Evolutionary conservation across 257 asterid species (phyloP).

Genomic region (Mentha longifolia): DNA sequence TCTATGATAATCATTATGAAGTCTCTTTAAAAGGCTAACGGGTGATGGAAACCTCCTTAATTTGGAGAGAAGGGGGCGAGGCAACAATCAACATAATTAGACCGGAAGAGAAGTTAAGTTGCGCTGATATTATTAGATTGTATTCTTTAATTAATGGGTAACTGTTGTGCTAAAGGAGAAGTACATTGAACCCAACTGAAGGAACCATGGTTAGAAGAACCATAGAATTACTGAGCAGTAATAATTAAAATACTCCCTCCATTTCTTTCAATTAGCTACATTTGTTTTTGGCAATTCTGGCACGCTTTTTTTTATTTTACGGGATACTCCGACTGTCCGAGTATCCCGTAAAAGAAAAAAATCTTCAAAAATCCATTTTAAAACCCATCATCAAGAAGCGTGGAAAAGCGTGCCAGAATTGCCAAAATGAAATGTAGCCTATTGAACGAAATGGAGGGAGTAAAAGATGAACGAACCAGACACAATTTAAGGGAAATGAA

Average conservation of each 20-base stretch:
- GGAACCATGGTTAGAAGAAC: background rate
- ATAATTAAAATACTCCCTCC: background rate
- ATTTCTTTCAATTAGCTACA: too few relatives aligned
- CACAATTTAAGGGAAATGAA: constrained; percentile 13
- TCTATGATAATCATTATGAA: background rate
- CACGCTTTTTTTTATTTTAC: too few relatives aligned
- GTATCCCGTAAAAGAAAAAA: too few relatives aligned
- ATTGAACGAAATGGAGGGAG: too few relatives aligned
- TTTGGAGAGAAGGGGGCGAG: background rate
- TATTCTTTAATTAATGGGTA: background rate
- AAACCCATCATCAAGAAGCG: too few relatives aligned
- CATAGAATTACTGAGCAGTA: background rate
- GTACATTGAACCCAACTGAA: background rate
- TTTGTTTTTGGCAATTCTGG: too few relatives aligned
- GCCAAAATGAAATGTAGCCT: too few relatives aligned
- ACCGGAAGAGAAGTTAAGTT: background rate
- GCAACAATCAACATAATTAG: background rate
- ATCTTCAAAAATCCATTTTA: too few relatives aligned
- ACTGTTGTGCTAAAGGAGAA: background rate
- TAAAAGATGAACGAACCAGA: background rate
- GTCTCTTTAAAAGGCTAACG: constrained; percentile 15
- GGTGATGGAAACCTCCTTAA: background rate
- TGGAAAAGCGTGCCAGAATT: too few relatives aligned
- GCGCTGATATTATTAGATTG: background rate
- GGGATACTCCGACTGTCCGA: too few relatives aligned